These are phyloP conservation scores for Fusarium euwallaceae DNA, from an alignment of 2,329 filamentous ascomycete species.

Conservation along the genomic window DNA sequence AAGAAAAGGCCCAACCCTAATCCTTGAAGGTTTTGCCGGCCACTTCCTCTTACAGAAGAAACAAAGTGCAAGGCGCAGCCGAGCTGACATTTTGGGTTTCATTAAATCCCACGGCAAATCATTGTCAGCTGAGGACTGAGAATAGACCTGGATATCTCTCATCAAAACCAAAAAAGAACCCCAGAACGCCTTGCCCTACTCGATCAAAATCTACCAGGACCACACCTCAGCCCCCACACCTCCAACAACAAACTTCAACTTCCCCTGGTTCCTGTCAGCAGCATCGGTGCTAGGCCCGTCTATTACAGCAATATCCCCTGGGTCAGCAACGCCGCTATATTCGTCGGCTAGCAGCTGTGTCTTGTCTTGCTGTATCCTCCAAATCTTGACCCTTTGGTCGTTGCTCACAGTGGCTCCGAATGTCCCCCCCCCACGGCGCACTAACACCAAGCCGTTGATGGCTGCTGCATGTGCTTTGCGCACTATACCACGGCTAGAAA, in stretches of 20 bases:
- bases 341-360: slow-evolving; percentile 61
- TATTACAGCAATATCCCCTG: slow-evolving; percentile 57
- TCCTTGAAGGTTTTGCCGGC: neutral
- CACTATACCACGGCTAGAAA: slow-evolving; percentile 45
- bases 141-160: slow-evolving; percentile 3
- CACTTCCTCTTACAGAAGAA: slow-evolving; percentile 5
- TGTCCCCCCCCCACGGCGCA: slow-evolving; percentile 41
- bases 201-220: slow-evolving; percentile 31
- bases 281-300: neutral
- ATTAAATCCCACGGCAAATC: neutral
- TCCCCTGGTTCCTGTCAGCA: neutral
- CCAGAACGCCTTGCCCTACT: slow-evolving; percentile 3
- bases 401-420: slow-evolving; percentile 66
- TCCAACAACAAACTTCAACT: slow-evolving; percentile 37
- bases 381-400: slow-evolving; percentile 72
- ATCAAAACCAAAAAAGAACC: slow-evolving; percentile 6
- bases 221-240: slow-evolving; percentile 44
- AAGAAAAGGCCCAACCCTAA: neutral
- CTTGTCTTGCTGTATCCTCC: slow-evolving; percentile 54
- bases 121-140: neutral
- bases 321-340: slow-evolving; percentile 72
- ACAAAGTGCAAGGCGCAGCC: slow-evolving; percentile 4
- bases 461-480: slow-evolving; percentile 77
- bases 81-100: neutral
- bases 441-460: slow-evolving; percentile 69